Percentiles rank a stretch among this genome's conserved stretches.
Evolutionary conservation across 176 grass and related monocot species (phyloP).

Genomic region (Guadua angustifolia): DNA sequence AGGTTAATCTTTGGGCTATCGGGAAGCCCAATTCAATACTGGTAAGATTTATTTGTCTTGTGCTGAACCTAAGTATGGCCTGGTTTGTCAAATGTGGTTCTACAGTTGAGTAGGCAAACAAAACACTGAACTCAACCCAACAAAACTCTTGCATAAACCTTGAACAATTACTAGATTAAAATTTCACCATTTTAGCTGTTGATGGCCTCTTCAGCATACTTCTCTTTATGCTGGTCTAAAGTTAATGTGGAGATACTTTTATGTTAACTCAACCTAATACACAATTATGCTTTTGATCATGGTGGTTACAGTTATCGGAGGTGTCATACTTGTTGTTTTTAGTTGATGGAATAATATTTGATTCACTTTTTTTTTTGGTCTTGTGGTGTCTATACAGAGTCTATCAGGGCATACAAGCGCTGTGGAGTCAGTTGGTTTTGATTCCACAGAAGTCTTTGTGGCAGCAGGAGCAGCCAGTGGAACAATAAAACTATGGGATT

Average conservation of each 20-base stretch:
- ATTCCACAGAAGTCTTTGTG: slow-evolving; percentile 85
- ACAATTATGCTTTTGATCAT: background rate
- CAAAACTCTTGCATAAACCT: background rate
- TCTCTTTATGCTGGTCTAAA: slow-evolving; percentile 16
- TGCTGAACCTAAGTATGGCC: background rate
- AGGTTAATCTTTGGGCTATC: slow-evolving; percentile 95
- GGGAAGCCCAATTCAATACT: slow-evolving; percentile 95
- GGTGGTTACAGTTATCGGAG: background rate
- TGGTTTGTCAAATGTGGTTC: background rate
- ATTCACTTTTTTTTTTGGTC: slow-evolving; percentile 4
- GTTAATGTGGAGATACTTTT: slow-evolving; percentile 4
- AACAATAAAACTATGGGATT: slow-evolving; percentile 90
- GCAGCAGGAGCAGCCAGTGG: slow-evolving; percentile 96
- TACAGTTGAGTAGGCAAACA: background rate
- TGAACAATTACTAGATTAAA: slow-evolving; percentile 13
- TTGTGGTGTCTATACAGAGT: slow-evolving; percentile 61
- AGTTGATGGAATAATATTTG: slow-evolving; percentile 2
- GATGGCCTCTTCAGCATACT: slow-evolving; percentile 1
- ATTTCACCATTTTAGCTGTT: slow-evolving; percentile 7
- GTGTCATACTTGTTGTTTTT: background rate
- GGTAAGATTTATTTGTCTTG: slow-evolving; percentile 56
- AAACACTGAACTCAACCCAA: background rate
- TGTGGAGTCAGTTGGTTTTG: slow-evolving; percentile 88
- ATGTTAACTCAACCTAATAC: slow-evolving; percentile 16
- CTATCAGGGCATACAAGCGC: slow-evolving; percentile 91